Percentiles rank a stretch among this genome's conserved stretches.
Conservation (phyloP, 371 early-diverging fungal species). For the Neoconidiobolus thromboides region DNA sequence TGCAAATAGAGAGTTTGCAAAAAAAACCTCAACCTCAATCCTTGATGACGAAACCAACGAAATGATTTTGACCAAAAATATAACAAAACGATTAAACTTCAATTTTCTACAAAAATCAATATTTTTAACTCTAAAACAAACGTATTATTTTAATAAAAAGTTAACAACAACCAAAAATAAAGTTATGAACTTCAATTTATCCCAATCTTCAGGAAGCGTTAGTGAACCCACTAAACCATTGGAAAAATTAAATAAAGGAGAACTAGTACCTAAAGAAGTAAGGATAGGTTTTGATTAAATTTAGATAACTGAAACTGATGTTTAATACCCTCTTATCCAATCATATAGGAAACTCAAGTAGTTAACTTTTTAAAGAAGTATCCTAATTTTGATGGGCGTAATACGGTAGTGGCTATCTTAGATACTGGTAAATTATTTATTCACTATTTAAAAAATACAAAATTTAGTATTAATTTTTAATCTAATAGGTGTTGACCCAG, state of each 20-base stretch:
- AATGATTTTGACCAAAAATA: no score
- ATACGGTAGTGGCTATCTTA: conserved; percentile 72
- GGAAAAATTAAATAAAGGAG: not conserved
- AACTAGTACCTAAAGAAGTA: not conserved
- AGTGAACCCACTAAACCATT: no score
- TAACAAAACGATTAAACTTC: no score
- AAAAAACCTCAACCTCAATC: no score
- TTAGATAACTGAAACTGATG: not conserved
- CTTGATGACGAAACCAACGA: no score
- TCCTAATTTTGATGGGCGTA: conserved; percentile 76
- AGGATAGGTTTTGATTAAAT: not conserved
- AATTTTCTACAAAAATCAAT: no score
- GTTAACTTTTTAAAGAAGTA: conserved; percentile 58
- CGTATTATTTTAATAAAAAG: no score
- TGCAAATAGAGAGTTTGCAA: no score
- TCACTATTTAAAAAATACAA: conserved; percentile 9
- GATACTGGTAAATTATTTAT: conserved; percentile 34
- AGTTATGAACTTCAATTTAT: no score
- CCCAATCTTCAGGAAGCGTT: no score
- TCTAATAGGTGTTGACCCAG: conserved; percentile 57
- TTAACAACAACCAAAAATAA: no score
- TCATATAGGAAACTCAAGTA: conserved; percentile 56
- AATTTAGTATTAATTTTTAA: conserved; percentile 10
- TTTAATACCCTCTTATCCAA: not conserved
- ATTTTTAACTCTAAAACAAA: no score